phyloP scores from a whole-genome alignment of 805 yeast genomes.

The Starmerella lactis-condensi region DNA sequence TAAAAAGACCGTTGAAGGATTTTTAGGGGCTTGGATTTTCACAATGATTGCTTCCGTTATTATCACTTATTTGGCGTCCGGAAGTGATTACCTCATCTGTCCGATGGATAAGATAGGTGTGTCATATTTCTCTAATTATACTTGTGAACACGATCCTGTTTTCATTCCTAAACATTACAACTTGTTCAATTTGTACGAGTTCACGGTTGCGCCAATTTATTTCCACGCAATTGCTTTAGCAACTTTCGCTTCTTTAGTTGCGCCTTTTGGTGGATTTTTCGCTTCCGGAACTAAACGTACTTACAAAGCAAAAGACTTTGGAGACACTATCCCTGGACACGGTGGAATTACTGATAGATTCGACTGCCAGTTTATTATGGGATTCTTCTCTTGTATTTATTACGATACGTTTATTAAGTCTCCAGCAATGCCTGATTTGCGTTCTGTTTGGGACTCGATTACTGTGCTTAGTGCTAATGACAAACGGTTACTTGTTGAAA shows the following conservation, averaged over 20 bases:
- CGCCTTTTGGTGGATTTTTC: slow-evolving; percentile 97
- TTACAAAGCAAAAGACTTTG: slow-evolving; percentile 89
- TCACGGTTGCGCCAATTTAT: slow-evolving; percentile 69
- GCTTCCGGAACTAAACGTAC: slow-evolving; percentile 96
- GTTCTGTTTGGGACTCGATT: slow-evolving; percentile 55
- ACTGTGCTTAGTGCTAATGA: slow-evolving; percentile 9
- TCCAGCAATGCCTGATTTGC: slow-evolving; percentile 35
- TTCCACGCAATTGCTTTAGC: slow-evolving; percentile 75
- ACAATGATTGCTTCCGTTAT: slow-evolving; percentile 58
- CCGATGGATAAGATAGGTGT: slow-evolving; percentile 48
- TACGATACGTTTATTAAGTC: slow-evolving; percentile 77
- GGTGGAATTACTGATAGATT: slow-evolving; percentile 96
- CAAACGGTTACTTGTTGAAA: slow-evolving; percentile 5
- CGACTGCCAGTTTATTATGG: slow-evolving; percentile 97
- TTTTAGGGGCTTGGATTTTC: slow-evolving; percentile 92
- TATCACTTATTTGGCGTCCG: slow-evolving; percentile 44
- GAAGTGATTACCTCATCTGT: slow-evolving; percentile 63
- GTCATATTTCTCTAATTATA: slow-evolving; percentile 40
- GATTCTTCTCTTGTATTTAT: slow-evolving; percentile 79
- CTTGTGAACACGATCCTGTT: slow-evolving; percentile 78
- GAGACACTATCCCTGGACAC: slow-evolving; percentile 96
- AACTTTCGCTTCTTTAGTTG: slow-evolving; percentile 87
- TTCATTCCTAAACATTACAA: slow-evolving; percentile 63
- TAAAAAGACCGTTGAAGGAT: slow-evolving; percentile 93
- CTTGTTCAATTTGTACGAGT: slow-evolving; percentile 24